Conservation (phyloP, 202 grass and related monocot genomes). For the Panicum virgatum region DNA sequence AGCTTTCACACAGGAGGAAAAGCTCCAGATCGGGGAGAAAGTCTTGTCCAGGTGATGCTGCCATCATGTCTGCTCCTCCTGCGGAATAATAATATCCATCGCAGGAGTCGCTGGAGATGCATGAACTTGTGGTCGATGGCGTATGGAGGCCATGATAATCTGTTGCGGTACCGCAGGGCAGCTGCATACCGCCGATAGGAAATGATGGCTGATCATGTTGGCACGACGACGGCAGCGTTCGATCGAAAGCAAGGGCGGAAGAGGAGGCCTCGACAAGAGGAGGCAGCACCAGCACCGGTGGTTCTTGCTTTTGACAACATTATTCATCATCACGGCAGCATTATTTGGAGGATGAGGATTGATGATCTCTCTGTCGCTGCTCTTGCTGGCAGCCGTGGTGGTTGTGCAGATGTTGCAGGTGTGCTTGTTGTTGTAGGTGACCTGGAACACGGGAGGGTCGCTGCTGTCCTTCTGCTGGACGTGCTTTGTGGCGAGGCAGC, state of each 20-base stretch:
- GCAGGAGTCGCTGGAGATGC: not conserved
- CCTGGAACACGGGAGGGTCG: not conserved
- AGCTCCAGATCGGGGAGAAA: not conserved
- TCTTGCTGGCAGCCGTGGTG: no score
- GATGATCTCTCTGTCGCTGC: no score
- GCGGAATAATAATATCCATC: not conserved
- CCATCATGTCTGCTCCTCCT: not conserved
- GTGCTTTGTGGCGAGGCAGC: conserved; percentile 45
- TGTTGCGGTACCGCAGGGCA: not conserved
- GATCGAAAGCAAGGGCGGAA: not conserved
- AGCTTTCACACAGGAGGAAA: not conserved
- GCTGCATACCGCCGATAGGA: no score
- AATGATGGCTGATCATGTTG: no score
- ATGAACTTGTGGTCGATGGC: not conserved
- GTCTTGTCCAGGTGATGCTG: not conserved
- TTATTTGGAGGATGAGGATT: no score
- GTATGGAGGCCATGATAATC: no score
- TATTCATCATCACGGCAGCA: not conserved
- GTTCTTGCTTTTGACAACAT: not conserved
- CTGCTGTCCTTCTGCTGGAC: not conserved
- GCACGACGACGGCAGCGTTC: not conserved
- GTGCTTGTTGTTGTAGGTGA: not conserved
- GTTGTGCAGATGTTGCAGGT: not conserved
- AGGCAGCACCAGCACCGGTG: not conserved
- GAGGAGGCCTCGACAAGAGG: not conserved